Conservation (phyloP, 768 basidiomycete species). For the Amanita rubescens region DNA sequence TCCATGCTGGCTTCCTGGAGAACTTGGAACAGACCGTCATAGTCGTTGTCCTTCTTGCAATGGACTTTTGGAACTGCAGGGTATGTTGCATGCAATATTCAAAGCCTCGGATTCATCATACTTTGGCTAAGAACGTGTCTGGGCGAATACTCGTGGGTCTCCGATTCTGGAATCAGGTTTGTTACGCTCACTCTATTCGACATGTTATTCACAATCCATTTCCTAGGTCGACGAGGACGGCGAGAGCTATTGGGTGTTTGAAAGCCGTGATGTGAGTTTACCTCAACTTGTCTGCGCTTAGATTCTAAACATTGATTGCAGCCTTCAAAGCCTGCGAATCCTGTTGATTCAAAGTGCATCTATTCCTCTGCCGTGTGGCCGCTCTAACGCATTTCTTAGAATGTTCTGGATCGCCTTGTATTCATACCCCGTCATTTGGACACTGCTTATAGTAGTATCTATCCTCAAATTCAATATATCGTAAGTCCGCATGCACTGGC, state of each 20-base stretch:
- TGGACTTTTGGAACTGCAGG: slow-evolving; percentile 99
- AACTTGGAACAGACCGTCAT: slow-evolving; percentile 52
- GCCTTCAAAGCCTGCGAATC: slow-evolving; percentile 86
- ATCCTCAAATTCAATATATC: slow-evolving; percentile 58
- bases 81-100: slow-evolving; percentile 32
- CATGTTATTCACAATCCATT: slow-evolving; percentile 3
- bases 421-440: slow-evolving; percentile 84
- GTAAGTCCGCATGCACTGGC: background rate
- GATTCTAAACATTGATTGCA: slow-evolving; percentile 20
- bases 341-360: slow-evolving; percentile 76
- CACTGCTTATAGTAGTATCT: slow-evolving; percentile 80
- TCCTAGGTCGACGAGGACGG: slow-evolving; percentile 94
- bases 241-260: slow-evolving; percentile 96
- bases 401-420: slow-evolving; percentile 97
- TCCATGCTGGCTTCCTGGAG: background rate
- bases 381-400: slow-evolving; percentile 30
- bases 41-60: slow-evolving; percentile 88
- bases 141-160: slow-evolving; percentile 91
- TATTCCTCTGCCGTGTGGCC: background rate
- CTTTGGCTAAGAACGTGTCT: slow-evolving; percentile 67
- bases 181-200: slow-evolving; percentile 7
- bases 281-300: slow-evolving; percentile 4
- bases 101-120: background rate
- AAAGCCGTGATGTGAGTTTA: slow-evolving; percentile 81
- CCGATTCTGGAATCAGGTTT: slow-evolving; percentile 94